Evolutionary conservation across 345 rosid genomes (phyloP), one percentile per base, ranked within the genome.

Genomic region (Adansonia digitata): DNA sequence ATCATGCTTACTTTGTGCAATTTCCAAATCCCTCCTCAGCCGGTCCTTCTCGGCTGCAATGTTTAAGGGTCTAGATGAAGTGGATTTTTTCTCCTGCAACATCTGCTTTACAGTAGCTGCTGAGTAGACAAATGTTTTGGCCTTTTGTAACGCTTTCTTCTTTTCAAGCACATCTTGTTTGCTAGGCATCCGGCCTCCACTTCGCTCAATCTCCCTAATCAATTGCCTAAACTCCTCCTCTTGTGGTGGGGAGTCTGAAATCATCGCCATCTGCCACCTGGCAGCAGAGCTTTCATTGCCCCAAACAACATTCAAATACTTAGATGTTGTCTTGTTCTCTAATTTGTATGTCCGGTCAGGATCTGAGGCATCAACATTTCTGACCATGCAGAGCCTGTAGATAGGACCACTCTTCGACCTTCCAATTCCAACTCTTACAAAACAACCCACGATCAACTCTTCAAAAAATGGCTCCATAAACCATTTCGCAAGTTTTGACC

Each of bases 241-340:
- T 29, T 86, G 59, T 11, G 99, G 99, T 26, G 82, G 81, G 20
- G 97, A 89, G 81, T 96, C 99, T 11, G 99, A 96, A 82, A 93
- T 85, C 99, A 92, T 96, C 1, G 98, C 98, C 98, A 93, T 96
- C 83, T 96, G 97, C 99, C 99, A 93, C 84, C 98, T 86, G 40
- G 99, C 99, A 29, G 99, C 98, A 3, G 99, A 88, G 80, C 74
- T 85, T 61, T 93, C 98, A 77, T 87, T 88, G 13, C 99, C 99
- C 99, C 98, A 93, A 26, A 82, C 69, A 67, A 89, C 92, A 60
- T 93, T 93, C 79, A 96, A 84, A 79, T 96, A 96, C 87, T 96
- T 96, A 45, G 81, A 79, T 0, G 99, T 93, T 48, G 80, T 88
- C 78, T 89, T 96, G 79, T 88, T 92, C 82, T 93, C 99, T 46